phyloP scores from a whole-genome alignment of 176 grass and related monocot species.

The Tillandsia leiboldiana region DNA sequence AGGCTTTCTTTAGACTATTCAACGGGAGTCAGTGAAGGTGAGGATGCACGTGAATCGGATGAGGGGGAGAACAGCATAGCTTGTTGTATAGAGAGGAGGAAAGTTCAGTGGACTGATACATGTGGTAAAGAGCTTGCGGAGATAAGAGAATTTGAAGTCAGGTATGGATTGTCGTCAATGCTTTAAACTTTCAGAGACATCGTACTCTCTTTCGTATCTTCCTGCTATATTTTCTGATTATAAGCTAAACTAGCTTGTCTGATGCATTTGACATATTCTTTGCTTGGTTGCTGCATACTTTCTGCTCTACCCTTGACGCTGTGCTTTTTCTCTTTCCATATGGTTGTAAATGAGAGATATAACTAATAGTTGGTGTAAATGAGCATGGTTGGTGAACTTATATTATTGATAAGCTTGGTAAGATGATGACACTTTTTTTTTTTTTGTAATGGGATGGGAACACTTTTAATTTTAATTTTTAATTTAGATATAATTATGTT shows the following conservation, averaged over 20 bases:
- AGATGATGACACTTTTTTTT: too few relatives aligned
- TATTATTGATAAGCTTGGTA: too few relatives aligned
- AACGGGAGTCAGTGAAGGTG: slow-evolving; percentile 43
- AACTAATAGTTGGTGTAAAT: too few relatives aligned
- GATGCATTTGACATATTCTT: background rate
- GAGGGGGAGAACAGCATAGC: slow-evolving; percentile 62
- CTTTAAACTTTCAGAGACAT: slow-evolving; percentile 7
- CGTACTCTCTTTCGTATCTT: background rate
- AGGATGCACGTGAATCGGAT: slow-evolving; percentile 47
- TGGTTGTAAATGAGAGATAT: too few relatives aligned
- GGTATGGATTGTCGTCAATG: slow-evolving; percentile 27
- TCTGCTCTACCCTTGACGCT: too few relatives aligned
- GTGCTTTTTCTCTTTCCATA: too few relatives aligned
- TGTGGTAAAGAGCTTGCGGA: slow-evolving; percentile 94
- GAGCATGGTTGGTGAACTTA: too few relatives aligned
- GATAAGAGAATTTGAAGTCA: slow-evolving; percentile 94
- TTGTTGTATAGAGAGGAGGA: slow-evolving; percentile 52
- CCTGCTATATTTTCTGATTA: slow-evolving; percentile 1
- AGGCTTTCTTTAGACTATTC: slow-evolving; percentile 55
- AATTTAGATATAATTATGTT: too few relatives aligned
- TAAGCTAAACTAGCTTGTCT: background rate
- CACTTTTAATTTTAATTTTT: too few relatives aligned
- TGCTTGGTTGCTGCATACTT: background rate
- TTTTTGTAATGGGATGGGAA: too few relatives aligned
- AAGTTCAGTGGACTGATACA: slow-evolving; percentile 95